phyloP scores from a whole-genome alignment of 1,284 basidiomycete species.

The Tylopilus sp. region DNA sequence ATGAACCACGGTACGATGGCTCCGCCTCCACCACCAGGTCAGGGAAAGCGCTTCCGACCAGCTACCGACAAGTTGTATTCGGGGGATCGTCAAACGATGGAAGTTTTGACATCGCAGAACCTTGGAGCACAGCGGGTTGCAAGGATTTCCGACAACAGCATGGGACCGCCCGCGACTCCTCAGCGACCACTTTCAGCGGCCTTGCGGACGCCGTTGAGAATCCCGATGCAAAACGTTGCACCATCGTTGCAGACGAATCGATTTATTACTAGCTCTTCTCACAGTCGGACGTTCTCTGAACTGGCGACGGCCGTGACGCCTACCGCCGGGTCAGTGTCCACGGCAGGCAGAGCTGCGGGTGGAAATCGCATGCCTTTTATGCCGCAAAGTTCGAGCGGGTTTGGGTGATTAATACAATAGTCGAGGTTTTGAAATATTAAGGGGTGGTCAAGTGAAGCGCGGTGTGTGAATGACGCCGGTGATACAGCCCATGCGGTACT shows the following conservation, averaged over 20 bases:
- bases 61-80: conserved; percentile 8
- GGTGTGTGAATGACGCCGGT: conserved; percentile 9
- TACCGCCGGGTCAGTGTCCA: background rate
- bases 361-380: conserved; percentile 50
- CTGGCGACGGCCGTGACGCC: background rate
- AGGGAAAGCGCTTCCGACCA: conserved; percentile 30
- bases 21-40: conserved; percentile 25
- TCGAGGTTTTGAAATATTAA: background rate
- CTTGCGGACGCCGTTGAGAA: conserved; percentile 20
- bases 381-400: conserved; percentile 30
- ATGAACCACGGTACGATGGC: conserved; percentile 19
- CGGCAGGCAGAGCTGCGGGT: conserved; percentile 18
- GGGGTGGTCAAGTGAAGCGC: conserved; percentile 3
- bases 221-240: conserved; percentile 12
- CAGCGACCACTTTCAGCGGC: conserved; percentile 31
- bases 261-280: conserved; percentile 29
- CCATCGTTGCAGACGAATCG: conserved; percentile 26
- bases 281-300: conserved; percentile 13
- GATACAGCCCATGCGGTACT: conserved; percentile 10
- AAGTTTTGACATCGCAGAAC: conserved; percentile 6
- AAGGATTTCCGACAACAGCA: conserved; percentile 10
- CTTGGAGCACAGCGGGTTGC: conserved; percentile 13
- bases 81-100: conserved; percentile 11
- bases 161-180: conserved; percentile 30
- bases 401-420: conserved; percentile 31